Evolutionary conservation across 2,329 filamentous ascomycete genomes (phyloP).

Genomic region (Coleophoma eucalyptorum): DNA sequence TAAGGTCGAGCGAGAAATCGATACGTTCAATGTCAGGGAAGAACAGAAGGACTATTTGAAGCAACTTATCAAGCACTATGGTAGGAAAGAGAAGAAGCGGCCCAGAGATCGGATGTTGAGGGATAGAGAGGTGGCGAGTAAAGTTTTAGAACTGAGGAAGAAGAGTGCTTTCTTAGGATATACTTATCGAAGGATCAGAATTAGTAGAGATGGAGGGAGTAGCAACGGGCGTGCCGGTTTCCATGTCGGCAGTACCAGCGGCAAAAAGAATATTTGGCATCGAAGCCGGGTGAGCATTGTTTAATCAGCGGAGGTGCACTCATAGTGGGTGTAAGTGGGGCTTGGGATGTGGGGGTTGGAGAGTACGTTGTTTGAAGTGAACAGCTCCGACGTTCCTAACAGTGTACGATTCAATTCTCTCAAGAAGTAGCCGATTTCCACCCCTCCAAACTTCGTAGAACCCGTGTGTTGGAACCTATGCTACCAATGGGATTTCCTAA

Average conservation of each 20-base stretch:
- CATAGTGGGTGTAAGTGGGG: slow-evolving; percentile 12
- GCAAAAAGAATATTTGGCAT: slow-evolving; percentile 21
- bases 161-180: slow-evolving; percentile 85
- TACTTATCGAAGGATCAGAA: slow-evolving; percentile 62
- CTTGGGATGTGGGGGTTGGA: slow-evolving; percentile 14
- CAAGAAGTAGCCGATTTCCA: too few species aligned
- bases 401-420: neutral
- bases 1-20: slow-evolving; percentile 28
- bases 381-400: neutral
- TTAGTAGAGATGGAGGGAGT: slow-evolving; percentile 4
- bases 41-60: slow-evolving; percentile 30
- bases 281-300: slow-evolving; percentile 26
- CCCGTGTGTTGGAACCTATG: too few species aligned
- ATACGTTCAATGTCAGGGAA: slow-evolving; percentile 22
- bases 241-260: slow-evolving; percentile 2
- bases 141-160: slow-evolving; percentile 78
- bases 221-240: slow-evolving; percentile 4
- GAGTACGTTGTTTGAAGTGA: slow-evolving; percentile 1
- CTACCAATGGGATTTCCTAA: too few species aligned
- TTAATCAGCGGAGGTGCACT: slow-evolving; percentile 9
- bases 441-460: too few species aligned
- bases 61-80: slow-evolving; percentile 27
- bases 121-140: slow-evolving; percentile 61
- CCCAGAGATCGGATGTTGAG: slow-evolving; percentile 82
- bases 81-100: slow-evolving; percentile 65